Percentiles rank a stretch among this genome's conserved stretches.
Conservation (phyloP, 2,329 filamentous ascomycete genomes). For the Botrytis fabae region DNA sequence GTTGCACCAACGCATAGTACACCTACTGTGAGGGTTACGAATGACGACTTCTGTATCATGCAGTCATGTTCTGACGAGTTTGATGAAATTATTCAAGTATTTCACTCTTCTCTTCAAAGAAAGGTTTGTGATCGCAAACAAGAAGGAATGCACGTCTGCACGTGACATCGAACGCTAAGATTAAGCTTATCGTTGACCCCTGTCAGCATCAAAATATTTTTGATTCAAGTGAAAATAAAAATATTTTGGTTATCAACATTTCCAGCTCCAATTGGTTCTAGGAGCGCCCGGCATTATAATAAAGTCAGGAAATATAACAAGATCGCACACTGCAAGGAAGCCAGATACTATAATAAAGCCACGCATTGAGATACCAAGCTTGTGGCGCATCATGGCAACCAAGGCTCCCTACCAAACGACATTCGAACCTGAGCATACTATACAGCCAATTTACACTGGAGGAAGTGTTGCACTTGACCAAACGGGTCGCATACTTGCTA, state of each 20-base stretch:
- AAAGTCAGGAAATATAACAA: background rate
- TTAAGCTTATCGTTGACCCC: constrained; percentile 30
- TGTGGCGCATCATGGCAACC: constrained; percentile 52
- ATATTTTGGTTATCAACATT: background rate
- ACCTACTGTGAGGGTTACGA: background rate
- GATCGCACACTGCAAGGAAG: background rate
- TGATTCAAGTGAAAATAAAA: constrained; percentile 16
- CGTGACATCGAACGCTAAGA: constrained; percentile 29
- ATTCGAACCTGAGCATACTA: constrained; percentile 78
- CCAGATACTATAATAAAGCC: background rate
- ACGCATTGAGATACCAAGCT: background rate
- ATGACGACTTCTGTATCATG: background rate
- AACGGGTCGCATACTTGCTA: constrained; percentile 78
- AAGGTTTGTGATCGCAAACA: background rate
- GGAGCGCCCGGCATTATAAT: background rate
- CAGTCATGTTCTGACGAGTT: background rate
- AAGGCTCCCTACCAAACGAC: constrained; percentile 76
- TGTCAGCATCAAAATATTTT: constrained; percentile 29
- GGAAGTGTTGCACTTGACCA: constrained; percentile 82
- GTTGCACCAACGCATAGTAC: constrained; percentile 6
- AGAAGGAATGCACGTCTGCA: background rate
- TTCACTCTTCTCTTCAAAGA: background rate
- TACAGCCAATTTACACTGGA: constrained; percentile 92
- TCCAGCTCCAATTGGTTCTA: constrained; percentile 4
- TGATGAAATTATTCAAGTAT: background rate